Evolutionary conservation across 495 filamentous ascomycete species (phyloP), one percentile per base, ranked within the genome.

Genomic region (Parathielavia hyrcaniae): DNA sequence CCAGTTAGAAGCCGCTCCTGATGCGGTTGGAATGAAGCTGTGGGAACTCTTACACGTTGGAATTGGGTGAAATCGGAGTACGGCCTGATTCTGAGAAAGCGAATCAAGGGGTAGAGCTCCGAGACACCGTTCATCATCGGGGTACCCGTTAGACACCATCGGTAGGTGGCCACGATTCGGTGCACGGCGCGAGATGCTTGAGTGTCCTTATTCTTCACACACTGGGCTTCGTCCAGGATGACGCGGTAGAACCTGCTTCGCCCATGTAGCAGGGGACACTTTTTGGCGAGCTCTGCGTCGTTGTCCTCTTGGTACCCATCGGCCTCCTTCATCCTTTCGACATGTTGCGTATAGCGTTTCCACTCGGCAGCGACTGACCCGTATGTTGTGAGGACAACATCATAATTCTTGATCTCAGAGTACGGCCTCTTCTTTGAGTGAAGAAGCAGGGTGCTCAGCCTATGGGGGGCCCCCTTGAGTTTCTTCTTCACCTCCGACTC

Each of bases 181-280:
- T 72, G 81, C 26, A 81, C 83, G 8, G 82, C 92, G 52, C 75
- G 73, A 0, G 87, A 81, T 14, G 79, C 72, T 58, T 87, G 83
- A 1, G 91, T 87, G 26, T 72, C 76, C 57, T 81, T 84, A 63
- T 96, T 96, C 73, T 96, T 97, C 77, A 97, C 91, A 64, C 82
- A 89, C 61, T 98, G 93, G 1, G 93, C 91, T 73, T 98, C 93
- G 61, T 96, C 91, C 26, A 97, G 79, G 56, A 98, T 88, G 52
- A 97, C 78, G 34, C 90, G 84, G 69, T 95, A 85, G 79, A 90
- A 98, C 58, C 78, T 74, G 64, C 80, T 83, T 14, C 76, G 73
- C 0, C 81, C 76, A 11, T 85, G 84, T 34, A 95, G 72, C 19
- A 95, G 73, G 5, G 82, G 81, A 38, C 89, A 77, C 12, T 66